phyloP scores from a whole-genome alignment of 1,139 yeast species.

The Debaryomyces singareniensis region DNA sequence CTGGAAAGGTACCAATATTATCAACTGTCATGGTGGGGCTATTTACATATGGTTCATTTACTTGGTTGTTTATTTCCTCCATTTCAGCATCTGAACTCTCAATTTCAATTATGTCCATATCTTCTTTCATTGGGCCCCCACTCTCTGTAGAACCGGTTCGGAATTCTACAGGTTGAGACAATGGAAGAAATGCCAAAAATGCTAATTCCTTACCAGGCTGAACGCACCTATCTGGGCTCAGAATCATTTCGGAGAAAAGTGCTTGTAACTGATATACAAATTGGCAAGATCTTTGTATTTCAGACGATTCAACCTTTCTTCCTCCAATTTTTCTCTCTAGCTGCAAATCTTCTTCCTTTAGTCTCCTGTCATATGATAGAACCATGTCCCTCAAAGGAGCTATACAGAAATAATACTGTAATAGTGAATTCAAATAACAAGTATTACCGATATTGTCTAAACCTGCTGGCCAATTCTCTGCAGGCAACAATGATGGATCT shows the following conservation, averaged over 20 bases:
- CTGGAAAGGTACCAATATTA: slow-evolving; percentile 2
- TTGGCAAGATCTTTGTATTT: slow-evolving; percentile 74
- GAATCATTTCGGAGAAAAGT: slow-evolving; percentile 65
- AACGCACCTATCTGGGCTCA: slow-evolving; percentile 57
- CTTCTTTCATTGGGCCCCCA: slow-evolving; percentile 1
- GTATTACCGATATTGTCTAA: slow-evolving; percentile 92
- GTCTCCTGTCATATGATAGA: slow-evolving; percentile 41
- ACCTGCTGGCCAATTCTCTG: slow-evolving; percentile 81
- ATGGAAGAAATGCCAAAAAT: slow-evolving; percentile 77
- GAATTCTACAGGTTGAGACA: slow-evolving; percentile 60
- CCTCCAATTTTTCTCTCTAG: slow-evolving; percentile 73
- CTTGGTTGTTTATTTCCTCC: slow-evolving; percentile 1
- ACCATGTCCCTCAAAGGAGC: slow-evolving; percentile 72
- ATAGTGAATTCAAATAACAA: slow-evolving; percentile 82
- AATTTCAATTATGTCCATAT: slow-evolving; percentile 6
- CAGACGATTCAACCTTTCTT: slow-evolving; percentile 63
- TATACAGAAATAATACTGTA: slow-evolving; percentile 85
- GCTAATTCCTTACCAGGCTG: slow-evolving; percentile 83
- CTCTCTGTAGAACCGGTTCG: slow-evolving; percentile 12
- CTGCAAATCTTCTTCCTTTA: slow-evolving; percentile 12
- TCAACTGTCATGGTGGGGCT: neutral
- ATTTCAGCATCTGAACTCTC: slow-evolving; percentile 4
- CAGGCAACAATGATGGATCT: slow-evolving; percentile 55
- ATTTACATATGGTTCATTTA: neutral
- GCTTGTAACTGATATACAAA: slow-evolving; percentile 68